phyloP scores from a whole-genome alignment of 345 rosid species.

The Aquilaria yunnanensis region DNA sequence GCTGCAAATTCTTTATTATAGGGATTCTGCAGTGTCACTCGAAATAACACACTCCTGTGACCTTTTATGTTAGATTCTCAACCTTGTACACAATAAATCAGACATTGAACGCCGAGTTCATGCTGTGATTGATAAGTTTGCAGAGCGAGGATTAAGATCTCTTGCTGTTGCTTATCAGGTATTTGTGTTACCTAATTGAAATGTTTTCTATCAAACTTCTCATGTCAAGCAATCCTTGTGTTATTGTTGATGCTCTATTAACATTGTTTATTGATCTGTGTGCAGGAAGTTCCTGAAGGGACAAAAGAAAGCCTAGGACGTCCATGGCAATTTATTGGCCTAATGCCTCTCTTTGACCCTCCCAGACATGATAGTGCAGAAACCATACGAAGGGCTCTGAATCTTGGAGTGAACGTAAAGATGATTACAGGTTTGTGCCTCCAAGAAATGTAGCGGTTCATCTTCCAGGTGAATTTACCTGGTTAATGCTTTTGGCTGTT shows the following conservation, averaged over 20 bases:
- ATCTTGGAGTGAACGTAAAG: conserved; percentile 65
- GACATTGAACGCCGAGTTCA: conserved; percentile 57
- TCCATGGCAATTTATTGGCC: conserved; percentile 58
- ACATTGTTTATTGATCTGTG: conserved; percentile 6
- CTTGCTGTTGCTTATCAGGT: conserved; percentile 68
- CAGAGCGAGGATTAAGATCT: conserved; percentile 55
- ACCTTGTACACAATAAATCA: conserved; percentile 45
- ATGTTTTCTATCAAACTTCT: background rate
- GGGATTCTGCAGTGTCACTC: conserved; percentile 1
- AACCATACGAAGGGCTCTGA: conserved; percentile 49
- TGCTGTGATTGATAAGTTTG: conserved; percentile 49
- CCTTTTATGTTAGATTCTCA: conserved; percentile 33
- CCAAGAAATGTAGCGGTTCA: background rate
- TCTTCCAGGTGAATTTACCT: background rate
- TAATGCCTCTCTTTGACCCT: conserved; percentile 64
- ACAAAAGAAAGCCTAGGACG: conserved; percentile 53
- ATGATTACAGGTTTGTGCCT: conserved; percentile 46
- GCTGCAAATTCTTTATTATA: conserved; percentile 1
- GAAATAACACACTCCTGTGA: conserved; percentile 8
- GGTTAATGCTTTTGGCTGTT: background rate
- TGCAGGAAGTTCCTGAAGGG: conserved; percentile 63
- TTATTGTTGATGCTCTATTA: background rate
- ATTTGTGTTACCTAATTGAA: background rate
- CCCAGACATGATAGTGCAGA: conserved; percentile 67
- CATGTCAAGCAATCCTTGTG: background rate